These are phyloP conservation scores for Eimeria praecox DNA, from an alignment of 169 alveolate species.

Conservation along the genomic window DNA sequence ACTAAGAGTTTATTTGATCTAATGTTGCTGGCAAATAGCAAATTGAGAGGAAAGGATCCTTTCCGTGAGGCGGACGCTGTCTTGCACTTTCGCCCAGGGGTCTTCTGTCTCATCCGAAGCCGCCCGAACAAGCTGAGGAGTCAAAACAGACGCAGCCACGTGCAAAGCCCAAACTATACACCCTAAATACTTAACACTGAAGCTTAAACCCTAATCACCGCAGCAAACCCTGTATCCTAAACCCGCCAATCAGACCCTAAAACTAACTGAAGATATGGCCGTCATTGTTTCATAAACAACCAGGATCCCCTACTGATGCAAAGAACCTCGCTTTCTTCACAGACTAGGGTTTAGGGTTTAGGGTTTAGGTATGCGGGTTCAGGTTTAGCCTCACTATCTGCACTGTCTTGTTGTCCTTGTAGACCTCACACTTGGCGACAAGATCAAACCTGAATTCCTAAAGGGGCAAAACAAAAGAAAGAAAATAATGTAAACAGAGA, in stretches of 20 bases:
- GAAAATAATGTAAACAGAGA: not conserved
- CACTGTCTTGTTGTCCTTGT: conserved; percentile 16
- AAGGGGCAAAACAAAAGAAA: not conserved
- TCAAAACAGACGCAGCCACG: not conserved
- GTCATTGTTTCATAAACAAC: not conserved
- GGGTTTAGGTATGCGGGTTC: not conserved
- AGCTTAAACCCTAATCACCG: not conserved
- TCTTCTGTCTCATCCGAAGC: not conserved
- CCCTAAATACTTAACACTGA: not conserved
- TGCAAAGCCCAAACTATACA: not conserved
- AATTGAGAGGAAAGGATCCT: not conserved
- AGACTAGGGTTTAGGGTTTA: not conserved
- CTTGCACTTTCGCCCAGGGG: not conserved
- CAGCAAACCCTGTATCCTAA: not conserved
- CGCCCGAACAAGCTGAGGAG: not conserved
- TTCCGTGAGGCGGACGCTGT: not conserved
- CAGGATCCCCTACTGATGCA: not conserved
- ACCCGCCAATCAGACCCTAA: not conserved
- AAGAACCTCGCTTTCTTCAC: not conserved
- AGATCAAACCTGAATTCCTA: conserved; percentile 18
- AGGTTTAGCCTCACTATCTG: conserved; percentile 12
- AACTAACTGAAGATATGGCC: not conserved
- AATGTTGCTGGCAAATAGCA: not conserved
- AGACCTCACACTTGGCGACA: conserved; percentile 47
- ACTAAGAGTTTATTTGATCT: not conserved